These are phyloP conservation scores for Orychophragmus violaceus DNA, from an alignment of 345 rosid genomes.

Conservation along the genomic window DNA sequence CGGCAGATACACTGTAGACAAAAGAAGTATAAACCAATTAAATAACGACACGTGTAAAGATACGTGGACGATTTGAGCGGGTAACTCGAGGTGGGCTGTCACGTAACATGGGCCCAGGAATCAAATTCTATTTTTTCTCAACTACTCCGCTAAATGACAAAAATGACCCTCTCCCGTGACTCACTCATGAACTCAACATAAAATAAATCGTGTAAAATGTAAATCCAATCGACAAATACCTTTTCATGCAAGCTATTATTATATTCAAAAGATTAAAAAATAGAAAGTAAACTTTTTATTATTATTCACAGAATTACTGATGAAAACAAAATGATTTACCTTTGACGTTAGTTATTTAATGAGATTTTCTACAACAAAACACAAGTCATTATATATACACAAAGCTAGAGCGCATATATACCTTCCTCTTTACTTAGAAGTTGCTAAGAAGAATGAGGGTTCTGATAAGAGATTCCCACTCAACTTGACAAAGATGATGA, in stretches of 20 bases:
- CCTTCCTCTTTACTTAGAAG: slow-evolving; percentile 6
- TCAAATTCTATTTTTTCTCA: slow-evolving; percentile 13
- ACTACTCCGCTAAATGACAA: slow-evolving; percentile 21
- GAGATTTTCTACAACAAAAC: not conserved
- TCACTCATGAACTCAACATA: slow-evolving; percentile 6
- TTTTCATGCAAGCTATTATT: not conserved
- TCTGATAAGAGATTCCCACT: slow-evolving; percentile 13
- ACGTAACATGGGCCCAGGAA: slow-evolving; percentile 17
- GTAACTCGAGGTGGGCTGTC: slow-evolving; percentile 19
- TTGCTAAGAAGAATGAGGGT: slow-evolving; percentile 6
- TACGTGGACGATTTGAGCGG: not conserved
- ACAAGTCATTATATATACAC: slow-evolving; percentile 5
- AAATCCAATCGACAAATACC: not conserved
- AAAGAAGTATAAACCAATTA: not conserved
- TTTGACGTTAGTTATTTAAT: not conserved
- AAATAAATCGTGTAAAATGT: not conserved
- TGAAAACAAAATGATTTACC: not conserved
- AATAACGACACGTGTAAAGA: not conserved
- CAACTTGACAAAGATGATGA: slow-evolving; percentile 24
- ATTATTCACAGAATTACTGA: not conserved
- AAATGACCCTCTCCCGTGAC: slow-evolving; percentile 8
- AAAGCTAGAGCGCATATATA: slow-evolving; percentile 7
- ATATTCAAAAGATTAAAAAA: not conserved
- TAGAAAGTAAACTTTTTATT: not conserved
- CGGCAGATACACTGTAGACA: not conserved